phyloP scores from a whole-genome alignment of 805 yeast species.

The Ogataea nonfermentans region DNA sequence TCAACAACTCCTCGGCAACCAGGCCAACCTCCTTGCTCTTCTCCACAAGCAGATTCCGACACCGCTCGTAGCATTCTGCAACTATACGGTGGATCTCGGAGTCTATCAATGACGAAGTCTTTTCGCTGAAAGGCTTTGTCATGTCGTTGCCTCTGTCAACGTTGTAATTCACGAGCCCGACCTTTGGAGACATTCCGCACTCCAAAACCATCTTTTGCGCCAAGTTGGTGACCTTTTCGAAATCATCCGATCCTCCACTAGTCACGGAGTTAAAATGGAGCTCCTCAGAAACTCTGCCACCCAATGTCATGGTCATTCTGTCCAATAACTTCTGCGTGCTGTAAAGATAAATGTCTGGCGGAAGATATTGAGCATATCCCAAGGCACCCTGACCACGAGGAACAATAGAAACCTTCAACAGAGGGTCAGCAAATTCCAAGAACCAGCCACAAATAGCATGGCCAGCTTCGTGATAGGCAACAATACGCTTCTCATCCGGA shows the following conservation, averaged over 20 bases:
- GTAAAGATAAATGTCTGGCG: conserved; percentile 81
- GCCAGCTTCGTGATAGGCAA: conserved; percentile 95
- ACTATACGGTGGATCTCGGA: conserved; percentile 66
- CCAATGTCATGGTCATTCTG: conserved; percentile 91
- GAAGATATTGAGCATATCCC: conserved; percentile 95
- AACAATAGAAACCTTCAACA: conserved; percentile 87
- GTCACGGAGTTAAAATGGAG: conserved; percentile 84
- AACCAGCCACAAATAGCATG: conserved; percentile 97
- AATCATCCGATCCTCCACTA: conserved; percentile 90
- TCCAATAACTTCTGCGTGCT: conserved; percentile 74
- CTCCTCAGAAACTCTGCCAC: conserved; percentile 92
- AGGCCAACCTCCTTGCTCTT: conserved; percentile 59
- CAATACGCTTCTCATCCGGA: conserved; percentile 77
- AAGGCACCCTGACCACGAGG: conserved; percentile 94
- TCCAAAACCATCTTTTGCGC: conserved; percentile 87
- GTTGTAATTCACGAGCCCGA: conserved; percentile 60
- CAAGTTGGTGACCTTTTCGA: conserved; percentile 85
- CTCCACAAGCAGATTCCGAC: conserved; percentile 53
- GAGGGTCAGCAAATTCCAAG: conserved; percentile 82
- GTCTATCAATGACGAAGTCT: conserved; percentile 67
- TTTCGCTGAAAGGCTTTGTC: conserved; percentile 68
- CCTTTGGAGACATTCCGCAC: conserved; percentile 81
- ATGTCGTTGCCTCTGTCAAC: conserved; percentile 49
- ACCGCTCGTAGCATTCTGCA: conserved; percentile 59
- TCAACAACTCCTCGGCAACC: conserved; percentile 71